Evolutionary conservation across 495 filamentous ascomycete genomes (phyloP).

Genomic region (Eremomyces bilateralis): DNA sequence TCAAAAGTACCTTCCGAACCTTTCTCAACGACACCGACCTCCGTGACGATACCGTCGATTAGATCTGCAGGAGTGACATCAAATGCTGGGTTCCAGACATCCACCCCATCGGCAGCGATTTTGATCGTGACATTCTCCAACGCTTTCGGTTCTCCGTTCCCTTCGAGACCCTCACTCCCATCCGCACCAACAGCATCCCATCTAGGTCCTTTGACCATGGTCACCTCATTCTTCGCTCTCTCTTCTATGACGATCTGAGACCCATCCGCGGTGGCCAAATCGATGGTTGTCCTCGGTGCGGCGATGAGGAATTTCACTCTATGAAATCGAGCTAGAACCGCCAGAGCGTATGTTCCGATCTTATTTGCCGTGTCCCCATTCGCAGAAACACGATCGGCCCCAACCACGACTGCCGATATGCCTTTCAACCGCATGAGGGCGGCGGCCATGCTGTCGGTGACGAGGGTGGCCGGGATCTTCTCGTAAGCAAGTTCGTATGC

Average conservation of each 20-base stretch:
- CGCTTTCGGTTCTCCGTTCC: too few relatives aligned
- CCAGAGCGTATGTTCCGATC: conserved; percentile 86
- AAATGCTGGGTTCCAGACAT: conserved; percentile 91
- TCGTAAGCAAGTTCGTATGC: conserved; percentile 92
- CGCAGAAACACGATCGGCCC: conserved; percentile 81
- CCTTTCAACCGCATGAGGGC: conserved; percentile 43
- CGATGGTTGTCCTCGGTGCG: conserved; percentile 84
- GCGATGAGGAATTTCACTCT: conserved; percentile 88
- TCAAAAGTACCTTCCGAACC: conserved; percentile 51
- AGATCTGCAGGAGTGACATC: conserved; percentile 73
- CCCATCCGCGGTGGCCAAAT: conserved; percentile 56
- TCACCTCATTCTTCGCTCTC: conserved; percentile 55
- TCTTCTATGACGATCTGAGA: conserved; percentile 71
- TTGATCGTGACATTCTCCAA: conserved; percentile 28
- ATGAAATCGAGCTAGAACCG: conserved; percentile 67
- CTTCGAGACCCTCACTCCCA: too few relatives aligned
- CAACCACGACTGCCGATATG: conserved; percentile 75
- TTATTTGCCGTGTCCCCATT: conserved; percentile 98
- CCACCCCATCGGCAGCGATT: conserved; percentile 61
- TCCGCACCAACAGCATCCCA: conserved; percentile 23
- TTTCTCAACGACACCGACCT: conserved; percentile 72
- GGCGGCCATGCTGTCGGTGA: conserved; percentile 93
- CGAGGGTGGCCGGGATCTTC: conserved; percentile 72
- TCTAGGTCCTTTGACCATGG: conserved; percentile 51
- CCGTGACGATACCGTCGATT: conserved; percentile 88